These are phyloP conservation scores for Claviceps pazoutovae DNA, from an alignment of 2,329 filamentous ascomycete species.

Conservation along the genomic window DNA sequence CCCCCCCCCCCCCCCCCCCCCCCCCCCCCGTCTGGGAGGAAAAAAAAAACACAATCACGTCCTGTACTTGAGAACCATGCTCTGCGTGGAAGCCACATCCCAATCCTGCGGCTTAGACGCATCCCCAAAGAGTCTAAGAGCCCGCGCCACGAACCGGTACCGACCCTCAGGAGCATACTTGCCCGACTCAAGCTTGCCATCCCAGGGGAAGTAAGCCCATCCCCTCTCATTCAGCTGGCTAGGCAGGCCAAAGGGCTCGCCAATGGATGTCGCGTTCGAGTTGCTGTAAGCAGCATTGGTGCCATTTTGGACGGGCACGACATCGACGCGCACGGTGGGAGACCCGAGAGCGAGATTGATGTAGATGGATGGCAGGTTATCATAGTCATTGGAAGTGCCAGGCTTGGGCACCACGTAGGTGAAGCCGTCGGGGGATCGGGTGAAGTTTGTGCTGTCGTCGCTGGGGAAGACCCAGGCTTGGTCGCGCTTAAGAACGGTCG, in stretches of 20 bases:
- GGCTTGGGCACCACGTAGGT: constrained; percentile 26
- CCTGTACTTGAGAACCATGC: constrained; percentile 29
- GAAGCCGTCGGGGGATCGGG: constrained; percentile 16
- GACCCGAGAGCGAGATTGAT: constrained; percentile 30
- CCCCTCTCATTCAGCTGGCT: constrained; percentile 10
- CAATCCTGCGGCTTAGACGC: constrained; percentile 27
- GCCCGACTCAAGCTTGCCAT: constrained; percentile 30
- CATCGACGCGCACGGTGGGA: constrained; percentile 26
- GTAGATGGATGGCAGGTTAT: neutral
- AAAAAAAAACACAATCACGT: neutral
- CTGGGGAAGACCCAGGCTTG: constrained; percentile 16
- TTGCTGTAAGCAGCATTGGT: constrained; percentile 13
- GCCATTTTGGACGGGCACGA: constrained; percentile 19
- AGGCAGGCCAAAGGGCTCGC: constrained; percentile 27
- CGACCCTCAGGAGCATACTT: constrained; percentile 29
- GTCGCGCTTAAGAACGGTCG: constrained; percentile 8
- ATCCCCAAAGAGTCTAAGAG: constrained; percentile 36
- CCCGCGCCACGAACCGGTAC: constrained; percentile 33
- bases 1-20: constrained; percentile 9
- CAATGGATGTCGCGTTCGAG: constrained; percentile 26
- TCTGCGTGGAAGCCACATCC: constrained; percentile 25
- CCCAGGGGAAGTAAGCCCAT: constrained; percentile 18
- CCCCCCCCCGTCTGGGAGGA: too few relatives aligned
- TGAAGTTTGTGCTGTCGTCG: constrained; percentile 12
- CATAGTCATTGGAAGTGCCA: constrained; percentile 16